phyloP scores from a whole-genome alignment of 768 basidiomycete species.

The Neoboletus brunneissimus region DNA sequence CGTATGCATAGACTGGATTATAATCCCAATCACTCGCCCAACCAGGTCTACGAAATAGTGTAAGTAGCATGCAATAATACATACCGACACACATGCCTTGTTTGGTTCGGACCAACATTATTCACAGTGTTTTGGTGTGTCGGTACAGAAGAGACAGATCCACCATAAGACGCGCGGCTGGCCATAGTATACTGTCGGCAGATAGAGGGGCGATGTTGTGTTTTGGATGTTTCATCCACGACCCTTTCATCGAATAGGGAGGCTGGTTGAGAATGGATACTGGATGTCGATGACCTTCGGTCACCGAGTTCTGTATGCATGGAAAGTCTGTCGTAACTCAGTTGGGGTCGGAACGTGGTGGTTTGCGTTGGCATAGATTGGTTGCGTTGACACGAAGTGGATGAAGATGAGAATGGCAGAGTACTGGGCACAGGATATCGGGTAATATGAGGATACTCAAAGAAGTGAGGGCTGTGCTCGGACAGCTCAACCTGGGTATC shows the following conservation, averaged over 20 bases:
- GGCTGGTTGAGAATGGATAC: conserved; percentile 10
- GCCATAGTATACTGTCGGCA: not conserved
- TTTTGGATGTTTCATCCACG: conserved; percentile 3
- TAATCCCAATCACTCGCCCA: conserved; percentile 25
- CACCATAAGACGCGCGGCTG: not conserved
- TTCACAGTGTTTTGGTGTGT: conserved; percentile 2
- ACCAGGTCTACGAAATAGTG: conserved; percentile 1
- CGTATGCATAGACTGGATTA: conserved; percentile 8
- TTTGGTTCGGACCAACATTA: conserved; percentile 1
- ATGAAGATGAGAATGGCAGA: conserved; percentile 13
- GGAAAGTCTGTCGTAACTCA: conserved; percentile 9
- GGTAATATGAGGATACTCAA: conserved; percentile 28
- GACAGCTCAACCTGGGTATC: conserved; percentile 12
- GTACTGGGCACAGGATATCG: conserved; percentile 26
- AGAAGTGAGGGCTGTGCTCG: conserved; percentile 21
- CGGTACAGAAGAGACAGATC: not conserved
- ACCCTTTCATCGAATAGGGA: conserved; percentile 4
- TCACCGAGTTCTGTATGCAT: conserved; percentile 5
- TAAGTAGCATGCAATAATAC: not conserved
- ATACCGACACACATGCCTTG: conserved; percentile 11
- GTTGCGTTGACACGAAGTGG: conserved; percentile 1
- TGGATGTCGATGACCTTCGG: conserved; percentile 11
- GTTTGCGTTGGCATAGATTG: conserved; percentile 3
- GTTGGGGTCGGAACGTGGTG: conserved; percentile 9
- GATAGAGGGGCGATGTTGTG: not conserved